Base-by-base conservation (phyloP, 2,329 filamentous ascomycete genomes). In the Allantophomopsis cytisporea region DNA sequence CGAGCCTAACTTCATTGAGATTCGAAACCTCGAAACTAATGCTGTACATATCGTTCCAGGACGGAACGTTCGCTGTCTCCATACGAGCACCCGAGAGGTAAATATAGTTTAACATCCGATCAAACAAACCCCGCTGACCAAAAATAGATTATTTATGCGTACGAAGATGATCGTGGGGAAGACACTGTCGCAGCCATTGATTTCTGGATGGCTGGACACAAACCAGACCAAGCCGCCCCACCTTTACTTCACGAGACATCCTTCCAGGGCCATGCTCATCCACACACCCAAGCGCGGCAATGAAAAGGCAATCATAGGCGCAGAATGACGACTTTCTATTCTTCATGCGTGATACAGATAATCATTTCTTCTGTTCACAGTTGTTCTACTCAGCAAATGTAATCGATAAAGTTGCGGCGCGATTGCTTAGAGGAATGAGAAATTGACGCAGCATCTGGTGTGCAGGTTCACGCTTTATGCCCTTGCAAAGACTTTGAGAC, bases 61-160 rank as follows among this genome's bases (percentile, higher is more conserved):
- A 54, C 93, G 86, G 71, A 95, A 94, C 55, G 93, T 95, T 53
- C 78, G 91, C 54, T 95, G 96, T 87, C 69, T 98, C 50, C 91
- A 98, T 64, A 89, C 87, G 58, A 94, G 86, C 53, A 94, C 89
- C 43, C 79, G 94, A 66, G 91, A 98, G 80, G 91, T 94, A 66
- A 64, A 74, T 59, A 42, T 40, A 31, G 4, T 21, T 16, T n/a
- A 14, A 31, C 17, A 36, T 35, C 35, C 34, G 7, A 35, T 31
- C 33, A 35, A 15, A 8, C 37, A 7, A 15, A n/a, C 45, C 21
- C 52, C 61, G 38, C 57, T 28, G 8, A 28, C 23, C 23, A 28
- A 28, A 6, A 33, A 16, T 53, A 98, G 91, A 96, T 98, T 51
- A 64, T 98, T 39, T 96, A 95, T 62, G 89, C 91, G 37, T 95